Conservation (phyloP, 2,329 filamentous ascomycete genomes). For the Ophiocordyceps camponoti-leonardi region DNA sequence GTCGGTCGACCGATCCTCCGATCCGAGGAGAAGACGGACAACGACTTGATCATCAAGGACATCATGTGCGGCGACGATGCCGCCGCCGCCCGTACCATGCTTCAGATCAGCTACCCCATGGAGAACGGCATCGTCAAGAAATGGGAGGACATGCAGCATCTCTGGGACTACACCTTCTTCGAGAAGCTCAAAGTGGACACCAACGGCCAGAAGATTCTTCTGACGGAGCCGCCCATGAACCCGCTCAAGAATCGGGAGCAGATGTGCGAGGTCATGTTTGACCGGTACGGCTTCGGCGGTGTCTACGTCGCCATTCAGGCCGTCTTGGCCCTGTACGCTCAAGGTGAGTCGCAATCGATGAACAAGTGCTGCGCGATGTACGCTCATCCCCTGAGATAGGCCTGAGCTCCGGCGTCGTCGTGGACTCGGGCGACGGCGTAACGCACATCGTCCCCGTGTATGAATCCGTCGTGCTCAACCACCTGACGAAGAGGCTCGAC, state of each 20-base stretch:
- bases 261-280: conserved; percentile 99
- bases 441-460: conserved; percentile 98
- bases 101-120: conserved; percentile 98
- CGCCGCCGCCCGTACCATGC: conserved; percentile 85
- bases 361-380: not conserved
- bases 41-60: conserved; percentile 65
- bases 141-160: conserved; percentile 99
- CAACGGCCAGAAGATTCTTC: conserved; percentile 83
- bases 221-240: conserved; percentile 97
- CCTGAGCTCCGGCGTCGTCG: conserved; percentile 86
- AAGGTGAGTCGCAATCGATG: conserved; percentile 41
- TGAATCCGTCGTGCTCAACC: conserved; percentile 93
- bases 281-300: conserved; percentile 87
- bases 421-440: conserved; percentile 95
- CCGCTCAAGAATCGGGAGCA: conserved; percentile 90
- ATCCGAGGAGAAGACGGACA: conserved; percentile 64
- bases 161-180: conserved; percentile 97
- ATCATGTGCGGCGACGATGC: conserved; percentile 99
- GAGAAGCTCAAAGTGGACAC: conserved; percentile 94
- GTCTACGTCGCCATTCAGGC: conserved; percentile 98
- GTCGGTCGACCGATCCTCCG: conserved; percentile 94
- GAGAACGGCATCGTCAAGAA: conserved; percentile 99
- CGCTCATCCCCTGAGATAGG: conserved; percentile 25
- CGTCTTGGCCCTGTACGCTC: conserved; percentile 86
- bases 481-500: conserved; percentile 83